Conservation (phyloP, 768 basidiomycete species). For the Gymnopilus junonius region DNA sequence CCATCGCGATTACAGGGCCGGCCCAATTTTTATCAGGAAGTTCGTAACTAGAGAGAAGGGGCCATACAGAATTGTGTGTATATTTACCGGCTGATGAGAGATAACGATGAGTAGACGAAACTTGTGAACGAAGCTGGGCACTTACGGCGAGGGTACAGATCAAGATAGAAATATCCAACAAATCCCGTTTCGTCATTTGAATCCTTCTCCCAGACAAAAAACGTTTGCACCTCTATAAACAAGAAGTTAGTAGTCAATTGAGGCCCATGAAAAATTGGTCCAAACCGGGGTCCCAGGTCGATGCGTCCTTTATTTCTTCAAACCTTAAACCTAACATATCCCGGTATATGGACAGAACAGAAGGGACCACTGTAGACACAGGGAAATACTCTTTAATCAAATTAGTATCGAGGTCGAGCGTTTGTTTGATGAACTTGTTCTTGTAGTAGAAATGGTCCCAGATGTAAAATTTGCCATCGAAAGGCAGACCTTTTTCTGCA, state of each 20-base stretch:
- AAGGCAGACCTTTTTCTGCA: conserved; percentile 57
- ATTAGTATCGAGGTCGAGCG: conserved; percentile 72
- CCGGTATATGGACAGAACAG: conserved; percentile 85
- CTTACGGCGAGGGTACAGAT: conserved; percentile 82
- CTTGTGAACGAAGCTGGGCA: conserved; percentile 1
- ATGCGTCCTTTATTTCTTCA: conserved; percentile 55
- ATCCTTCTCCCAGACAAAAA: conserved; percentile 82
- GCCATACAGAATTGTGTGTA: conserved; percentile 87
- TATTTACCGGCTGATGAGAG: conserved; percentile 66
- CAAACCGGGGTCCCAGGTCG: conserved; percentile 81
- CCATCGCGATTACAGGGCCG: conserved; percentile 85
- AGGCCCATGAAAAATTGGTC: neutral
- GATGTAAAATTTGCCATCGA: conserved; percentile 75
- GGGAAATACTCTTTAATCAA: conserved; percentile 91
- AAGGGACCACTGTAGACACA: conserved; percentile 79
- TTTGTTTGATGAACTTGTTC: conserved; percentile 66
- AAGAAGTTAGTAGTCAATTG: neutral
- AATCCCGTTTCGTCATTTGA: conserved; percentile 76
- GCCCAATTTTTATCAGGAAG: conserved; percentile 57
- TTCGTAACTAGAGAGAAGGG: conserved; percentile 68
- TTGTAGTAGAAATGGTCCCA: conserved; percentile 87
- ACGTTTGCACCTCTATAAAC: conserved; percentile 74
- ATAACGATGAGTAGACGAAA: neutral
- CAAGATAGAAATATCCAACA: conserved; percentile 86
- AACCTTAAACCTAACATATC: conserved; percentile 79